Base-by-base conservation (phyloP, 2,329 filamentous ascomycete genomes). In the Pseudogymnoascus sp. region DNA sequence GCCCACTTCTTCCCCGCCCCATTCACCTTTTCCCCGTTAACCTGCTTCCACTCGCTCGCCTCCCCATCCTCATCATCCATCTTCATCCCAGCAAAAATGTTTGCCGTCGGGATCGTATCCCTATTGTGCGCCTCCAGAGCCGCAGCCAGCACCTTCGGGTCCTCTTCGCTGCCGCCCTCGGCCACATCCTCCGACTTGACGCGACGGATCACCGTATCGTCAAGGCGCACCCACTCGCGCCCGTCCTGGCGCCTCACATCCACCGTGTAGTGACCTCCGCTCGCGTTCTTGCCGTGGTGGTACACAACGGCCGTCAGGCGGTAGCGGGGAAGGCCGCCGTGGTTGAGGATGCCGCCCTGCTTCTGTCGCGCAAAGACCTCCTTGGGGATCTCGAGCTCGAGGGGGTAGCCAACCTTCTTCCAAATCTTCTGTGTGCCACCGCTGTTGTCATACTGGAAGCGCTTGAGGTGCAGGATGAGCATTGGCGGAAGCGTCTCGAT, bases 221-320 rank as follows among this genome's bases (percentile, higher is more conserved):
- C 95, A 68, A 99, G 85, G 62, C 93, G 90, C 63, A 99, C 89
- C 95, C 95, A 99, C 75, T 97, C 93, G 21, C 85, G 85, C n/a
- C 89, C 91, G 73, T 99, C 95, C 75, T 97, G 93, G 61, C 95
- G 88, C 64, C 93, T 86, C 42, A 97, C 89, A 74, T 99, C 95
- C n/a, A 96, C 93, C 1, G 95, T 99, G 76, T 99, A 99, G 75
- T 99, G 95, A 3, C 95, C 95, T 61, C 91, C 93, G 67, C 90
- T 96, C 37, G 95, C 95, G 70, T 96, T 96, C 79, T 96, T 97
- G 65, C 95, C 95, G 70, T 99, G 95, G 72, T 99, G 95, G 73
- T 99, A 99, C 21, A 99, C 92, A 31, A 96, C 95, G 19, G 88
- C 90, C 66, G 87, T 95, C 13, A 99, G 83, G 60, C 86, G 86